Conservation (phyloP, 768 basidiomycete species). For the Kondoa malvinella region DNA sequence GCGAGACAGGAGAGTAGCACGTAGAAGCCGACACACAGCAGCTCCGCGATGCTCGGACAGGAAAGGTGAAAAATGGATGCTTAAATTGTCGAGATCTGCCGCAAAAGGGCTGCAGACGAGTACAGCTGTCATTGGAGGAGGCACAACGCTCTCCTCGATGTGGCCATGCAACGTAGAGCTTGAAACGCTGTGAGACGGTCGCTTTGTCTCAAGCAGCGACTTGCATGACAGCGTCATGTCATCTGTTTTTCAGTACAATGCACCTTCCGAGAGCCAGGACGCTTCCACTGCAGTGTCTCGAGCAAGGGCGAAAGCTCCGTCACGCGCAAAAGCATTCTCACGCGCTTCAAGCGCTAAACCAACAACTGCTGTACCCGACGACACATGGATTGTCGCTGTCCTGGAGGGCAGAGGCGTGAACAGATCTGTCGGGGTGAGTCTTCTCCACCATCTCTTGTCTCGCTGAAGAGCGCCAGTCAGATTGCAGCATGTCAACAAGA, state of each 20-base stretch:
- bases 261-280: neutral
- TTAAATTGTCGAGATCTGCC: too few species aligned
- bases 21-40: too few species aligned
- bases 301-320: neutral
- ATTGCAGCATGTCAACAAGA: neutral
- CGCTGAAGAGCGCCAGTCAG: slow-evolving; percentile 53
- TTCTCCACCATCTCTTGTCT: slow-evolving; percentile 44
- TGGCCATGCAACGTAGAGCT: too few species aligned
- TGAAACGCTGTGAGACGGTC: too few species aligned
- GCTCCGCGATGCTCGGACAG: too few species aligned
- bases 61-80: too few species aligned
- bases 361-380: neutral
- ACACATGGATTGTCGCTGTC: slow-evolving; percentile 15
- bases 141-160: too few species aligned
- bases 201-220: neutral
- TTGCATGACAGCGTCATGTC: neutral
- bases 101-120: too few species aligned
- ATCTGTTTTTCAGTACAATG: neutral
- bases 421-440: slow-evolving; percentile 67
- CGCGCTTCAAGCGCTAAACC: slow-evolving; percentile 7
- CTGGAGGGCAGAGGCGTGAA: slow-evolving; percentile 38
- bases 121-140: too few species aligned
- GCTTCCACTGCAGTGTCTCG: neutral
- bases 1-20: too few species aligned
- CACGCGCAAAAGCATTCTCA: neutral